Conservation (phyloP, 202 grass and related monocot genomes). For the Zoysia matrella region DNA sequence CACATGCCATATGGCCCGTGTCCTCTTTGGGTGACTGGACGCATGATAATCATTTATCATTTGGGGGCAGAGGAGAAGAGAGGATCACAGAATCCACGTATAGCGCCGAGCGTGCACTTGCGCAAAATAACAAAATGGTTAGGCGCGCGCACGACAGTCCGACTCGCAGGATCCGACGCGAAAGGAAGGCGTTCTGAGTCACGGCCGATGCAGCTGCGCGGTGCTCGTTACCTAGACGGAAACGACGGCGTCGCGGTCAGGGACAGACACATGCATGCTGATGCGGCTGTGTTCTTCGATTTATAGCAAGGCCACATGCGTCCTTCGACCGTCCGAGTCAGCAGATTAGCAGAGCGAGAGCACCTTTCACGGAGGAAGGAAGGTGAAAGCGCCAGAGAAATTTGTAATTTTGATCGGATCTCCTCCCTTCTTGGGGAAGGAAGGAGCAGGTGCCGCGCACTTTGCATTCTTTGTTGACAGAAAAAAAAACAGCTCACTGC, state of each 20-base stretch:
- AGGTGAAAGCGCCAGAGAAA: background rate
- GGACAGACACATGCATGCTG: too few relatives aligned
- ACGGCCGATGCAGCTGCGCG: constrained; percentile 31
- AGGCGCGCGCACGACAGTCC: constrained; percentile 18
- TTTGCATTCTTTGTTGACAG: background rate
- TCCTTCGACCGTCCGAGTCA: background rate
- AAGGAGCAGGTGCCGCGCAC: background rate
- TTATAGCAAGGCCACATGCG: background rate
- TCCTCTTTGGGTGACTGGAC: background rate
- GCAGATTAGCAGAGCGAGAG: background rate
- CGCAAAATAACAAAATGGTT: constrained; percentile 32
- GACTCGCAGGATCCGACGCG: constrained; percentile 2
- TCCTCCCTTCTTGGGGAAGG: background rate
- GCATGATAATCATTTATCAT: background rate
- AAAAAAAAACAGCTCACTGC: background rate
- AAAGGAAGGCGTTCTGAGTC: constrained; percentile 42
- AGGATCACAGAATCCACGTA: constrained; percentile 3
- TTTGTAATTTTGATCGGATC: background rate
- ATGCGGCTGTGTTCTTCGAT: background rate
- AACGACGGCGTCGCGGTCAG: background rate
- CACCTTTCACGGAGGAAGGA: background rate
- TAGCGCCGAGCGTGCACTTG: background rate
- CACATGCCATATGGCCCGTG: background rate
- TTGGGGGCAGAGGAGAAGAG: background rate
- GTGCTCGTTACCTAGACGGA: background rate